phyloP scores from a whole-genome alignment of 2,329 filamentous ascomycete genomes.

The Diaporthe eres region DNA sequence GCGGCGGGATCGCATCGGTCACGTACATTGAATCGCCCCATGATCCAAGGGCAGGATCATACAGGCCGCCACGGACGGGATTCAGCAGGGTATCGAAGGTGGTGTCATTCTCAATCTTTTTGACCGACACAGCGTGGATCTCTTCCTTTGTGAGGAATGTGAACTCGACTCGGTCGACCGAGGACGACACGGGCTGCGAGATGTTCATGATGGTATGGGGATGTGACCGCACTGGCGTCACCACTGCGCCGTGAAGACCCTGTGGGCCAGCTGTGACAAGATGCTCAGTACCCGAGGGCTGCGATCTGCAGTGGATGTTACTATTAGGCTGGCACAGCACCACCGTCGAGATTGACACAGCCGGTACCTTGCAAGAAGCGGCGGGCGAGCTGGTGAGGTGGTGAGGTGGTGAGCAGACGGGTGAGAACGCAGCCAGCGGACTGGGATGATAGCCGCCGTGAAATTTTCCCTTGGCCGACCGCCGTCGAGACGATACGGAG shows the following conservation, averaged over 20 bases:
- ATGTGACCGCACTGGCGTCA: slow-evolving; percentile 8
- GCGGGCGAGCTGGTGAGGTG: neutral
- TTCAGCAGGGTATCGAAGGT: slow-evolving; percentile 96
- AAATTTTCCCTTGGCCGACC: slow-evolving; percentile 34
- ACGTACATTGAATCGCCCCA: slow-evolving; percentile 87
- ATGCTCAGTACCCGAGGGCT: neutral
- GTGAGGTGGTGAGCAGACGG: neutral
- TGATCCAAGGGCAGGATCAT: slow-evolving; percentile 91
- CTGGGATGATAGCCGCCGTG: neutral
- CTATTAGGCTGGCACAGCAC: neutral
- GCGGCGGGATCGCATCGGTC: neutral
- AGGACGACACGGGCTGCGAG: slow-evolving; percentile 85
- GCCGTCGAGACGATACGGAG: neutral
- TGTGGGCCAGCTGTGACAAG: neutral
- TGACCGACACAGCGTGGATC: slow-evolving; percentile 91
- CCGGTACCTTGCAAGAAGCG: slow-evolving; percentile 9
- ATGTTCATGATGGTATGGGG: slow-evolving; percentile 71
- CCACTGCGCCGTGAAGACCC: slow-evolving; percentile 21
- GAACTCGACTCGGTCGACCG: slow-evolving; percentile 91
- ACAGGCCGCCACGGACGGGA: slow-evolving; percentile 90
- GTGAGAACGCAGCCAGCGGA: neutral
- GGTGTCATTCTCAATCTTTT: slow-evolving; percentile 90
- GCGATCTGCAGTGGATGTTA: slow-evolving; percentile 2
- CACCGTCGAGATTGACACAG: neutral
- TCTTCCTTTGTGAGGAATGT: slow-evolving; percentile 85